Evolutionary conservation across 148 eudicot genomes (phyloP).

Genomic region (Pouteria glomerata): DNA sequence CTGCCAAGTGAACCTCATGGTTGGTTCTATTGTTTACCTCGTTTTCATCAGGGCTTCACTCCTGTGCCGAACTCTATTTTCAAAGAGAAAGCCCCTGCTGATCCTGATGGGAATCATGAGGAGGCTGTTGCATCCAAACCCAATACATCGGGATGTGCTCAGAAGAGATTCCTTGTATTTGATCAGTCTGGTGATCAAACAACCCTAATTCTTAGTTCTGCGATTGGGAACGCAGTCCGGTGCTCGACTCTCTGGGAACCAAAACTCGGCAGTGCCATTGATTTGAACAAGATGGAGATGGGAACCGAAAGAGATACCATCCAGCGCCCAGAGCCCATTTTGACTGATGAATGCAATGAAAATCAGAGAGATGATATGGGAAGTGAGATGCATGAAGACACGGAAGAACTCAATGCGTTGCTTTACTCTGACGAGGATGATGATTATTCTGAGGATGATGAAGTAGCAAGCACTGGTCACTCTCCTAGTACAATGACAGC

Average conservation of each 20-base stretch:
- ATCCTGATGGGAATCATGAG: conserved; percentile 9
- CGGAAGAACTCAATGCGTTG: conserved; percentile 82
- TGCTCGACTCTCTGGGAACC: conserved; percentile 29
- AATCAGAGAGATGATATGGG: conserved; percentile 22
- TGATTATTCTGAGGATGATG: conserved; percentile 52
- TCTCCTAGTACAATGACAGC: conserved; percentile 72
- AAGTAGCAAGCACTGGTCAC: conserved; percentile 81
- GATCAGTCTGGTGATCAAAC: conserved; percentile 85
- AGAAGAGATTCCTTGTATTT: conserved; percentile 78
- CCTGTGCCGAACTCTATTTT: conserved; percentile 21
- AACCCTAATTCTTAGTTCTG: conserved; percentile 58
- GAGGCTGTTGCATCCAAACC: conserved; percentile 11
- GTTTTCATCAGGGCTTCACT: conserved; percentile 35
- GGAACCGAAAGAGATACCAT: conserved; percentile 12
- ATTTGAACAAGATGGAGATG: conserved; percentile 19
- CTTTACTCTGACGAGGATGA: conserved; percentile 77
- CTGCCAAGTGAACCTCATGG: conserved; percentile 39
- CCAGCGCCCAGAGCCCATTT: conserved; percentile 24
- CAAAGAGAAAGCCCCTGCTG: conserved; percentile 17
- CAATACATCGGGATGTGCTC: conserved; percentile 20
- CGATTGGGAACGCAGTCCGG: conserved; percentile 34
- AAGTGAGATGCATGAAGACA: conserved; percentile 74
- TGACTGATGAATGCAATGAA: conserved; percentile 33
- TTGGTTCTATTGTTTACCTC: conserved; percentile 51
- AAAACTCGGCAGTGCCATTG: conserved; percentile 17